Percentiles rank a stretch among this genome's conserved stretches.
These are phyloP conservation scores for Pichia kudriavzevii DNA, from an alignment of 1,139 yeast genomes.

Conservation along the genomic window DNA sequence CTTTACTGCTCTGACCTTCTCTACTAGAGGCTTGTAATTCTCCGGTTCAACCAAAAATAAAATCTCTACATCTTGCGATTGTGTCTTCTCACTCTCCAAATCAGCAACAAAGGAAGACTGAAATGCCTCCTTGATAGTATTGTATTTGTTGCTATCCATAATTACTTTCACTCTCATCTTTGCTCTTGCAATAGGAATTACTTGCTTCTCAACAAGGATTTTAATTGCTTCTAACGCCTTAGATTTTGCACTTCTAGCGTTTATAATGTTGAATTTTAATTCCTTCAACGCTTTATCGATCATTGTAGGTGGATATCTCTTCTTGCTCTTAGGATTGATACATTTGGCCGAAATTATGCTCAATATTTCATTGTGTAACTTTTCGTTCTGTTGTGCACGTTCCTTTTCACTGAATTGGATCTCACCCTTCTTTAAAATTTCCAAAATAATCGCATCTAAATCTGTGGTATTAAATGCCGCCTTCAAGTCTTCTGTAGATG, in stretches of 20 bases:
- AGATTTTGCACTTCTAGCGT: slow-evolving; percentile 59
- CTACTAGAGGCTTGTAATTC: slow-evolving; percentile 62
- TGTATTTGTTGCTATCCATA: slow-evolving; percentile 36
- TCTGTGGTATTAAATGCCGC: slow-evolving; percentile 72
- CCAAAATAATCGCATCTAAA: slow-evolving; percentile 64
- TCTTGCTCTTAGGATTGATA: slow-evolving; percentile 80
- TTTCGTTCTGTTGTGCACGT: slow-evolving; percentile 62
- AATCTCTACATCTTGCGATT: slow-evolving; percentile 47
- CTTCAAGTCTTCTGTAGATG: slow-evolving; percentile 76
- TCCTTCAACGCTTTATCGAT: slow-evolving; percentile 81
- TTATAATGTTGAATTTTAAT: slow-evolving; percentile 69
- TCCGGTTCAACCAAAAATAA: slow-evolving; percentile 84
- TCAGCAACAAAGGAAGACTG: slow-evolving; percentile 22
- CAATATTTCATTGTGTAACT: slow-evolving; percentile 57
- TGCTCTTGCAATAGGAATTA: slow-evolving; percentile 90
- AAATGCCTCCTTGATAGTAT: slow-evolving; percentile 14
- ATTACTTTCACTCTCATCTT: slow-evolving; percentile 76
- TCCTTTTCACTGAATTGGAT: slow-evolving; percentile 93
- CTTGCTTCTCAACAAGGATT: slow-evolving; percentile 63
- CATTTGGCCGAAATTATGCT: slow-evolving; percentile 84
- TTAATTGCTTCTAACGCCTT: slow-evolving; percentile 93
- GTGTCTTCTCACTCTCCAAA: slow-evolving; percentile 17
- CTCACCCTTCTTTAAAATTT: slow-evolving; percentile 84
- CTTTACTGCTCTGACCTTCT: slow-evolving; percentile 46
- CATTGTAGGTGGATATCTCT: slow-evolving; percentile 91